These are phyloP conservation scores for Auriculariales sp. DNA, from an alignment of 768 basidiomycete species.

Conservation along the genomic window DNA sequence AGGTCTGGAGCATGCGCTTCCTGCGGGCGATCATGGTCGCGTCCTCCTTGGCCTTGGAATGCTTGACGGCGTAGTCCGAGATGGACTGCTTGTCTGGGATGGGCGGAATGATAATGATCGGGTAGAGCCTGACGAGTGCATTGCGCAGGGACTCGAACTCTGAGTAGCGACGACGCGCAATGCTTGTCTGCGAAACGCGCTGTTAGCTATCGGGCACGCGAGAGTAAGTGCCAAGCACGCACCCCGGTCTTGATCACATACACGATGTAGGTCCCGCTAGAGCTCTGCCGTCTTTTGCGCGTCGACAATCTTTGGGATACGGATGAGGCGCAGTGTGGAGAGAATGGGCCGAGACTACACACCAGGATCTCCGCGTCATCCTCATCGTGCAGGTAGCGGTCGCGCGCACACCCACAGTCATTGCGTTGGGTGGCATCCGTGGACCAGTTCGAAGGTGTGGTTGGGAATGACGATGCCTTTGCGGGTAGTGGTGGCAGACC, in stretches of 20 bases:
- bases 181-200: slow-evolving; percentile 40
- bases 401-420: slow-evolving; percentile 66
- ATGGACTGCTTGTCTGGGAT: slow-evolving; percentile 95
- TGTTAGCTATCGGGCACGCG: slow-evolving; percentile 8
- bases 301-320: slow-evolving; percentile 60
- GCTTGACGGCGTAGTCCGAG: slow-evolving; percentile 94
- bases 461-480: slow-evolving; percentile 4
- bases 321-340: neutral
- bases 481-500: slow-evolving; percentile 3
- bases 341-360: slow-evolving; percentile 14
- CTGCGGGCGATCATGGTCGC: slow-evolving; percentile 78
- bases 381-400: slow-evolving; percentile 65
- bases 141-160: slow-evolving; percentile 90
- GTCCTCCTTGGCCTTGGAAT: slow-evolving; percentile 93
- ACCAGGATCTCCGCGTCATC: slow-evolving; percentile 74
- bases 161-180: slow-evolving; percentile 85
- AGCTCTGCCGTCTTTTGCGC: slow-evolving; percentile 88
- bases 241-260: slow-evolving; percentile 89
- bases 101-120: slow-evolving; percentile 91
- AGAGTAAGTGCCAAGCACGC: too few relatives aligned
- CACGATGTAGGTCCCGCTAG: slow-evolving; percentile 83
- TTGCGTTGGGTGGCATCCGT: slow-evolving; percentile 18
- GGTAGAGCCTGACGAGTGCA: slow-evolving; percentile 76
- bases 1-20: slow-evolving; percentile 90
- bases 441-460: slow-evolving; percentile 24